Evolutionary conservation across 805 yeast species (phyloP).

Genomic region (Yamadazyma olivae): DNA sequence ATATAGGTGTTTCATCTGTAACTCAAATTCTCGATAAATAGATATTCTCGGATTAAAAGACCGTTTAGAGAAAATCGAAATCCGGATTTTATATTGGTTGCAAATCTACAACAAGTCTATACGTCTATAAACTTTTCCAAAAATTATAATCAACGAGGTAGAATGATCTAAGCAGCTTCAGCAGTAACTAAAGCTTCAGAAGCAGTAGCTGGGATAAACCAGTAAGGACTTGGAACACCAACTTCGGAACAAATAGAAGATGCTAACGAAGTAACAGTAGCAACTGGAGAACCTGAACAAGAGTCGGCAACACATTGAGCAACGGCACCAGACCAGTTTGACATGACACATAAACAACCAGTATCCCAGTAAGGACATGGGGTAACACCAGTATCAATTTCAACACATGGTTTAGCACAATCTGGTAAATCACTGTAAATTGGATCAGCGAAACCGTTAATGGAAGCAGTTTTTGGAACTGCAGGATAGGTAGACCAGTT

Average conservation of each 20-base stretch:
- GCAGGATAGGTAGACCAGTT: constrained; percentile 30
- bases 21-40: too few relatives aligned
- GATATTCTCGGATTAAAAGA: too few relatives aligned
- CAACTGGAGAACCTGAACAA: constrained; percentile 31
- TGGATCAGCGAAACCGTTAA: constrained; percentile 40
- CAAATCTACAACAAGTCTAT: too few relatives aligned
- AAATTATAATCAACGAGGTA: too few relatives aligned
- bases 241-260: constrained; percentile 20
- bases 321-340: constrained; percentile 25
- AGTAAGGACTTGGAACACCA: constrained; percentile 31
- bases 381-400: constrained; percentile 27
- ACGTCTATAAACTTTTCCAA: too few relatives aligned
- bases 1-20: background rate
- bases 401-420: constrained; percentile 36
- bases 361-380: constrained; percentile 48
- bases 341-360: constrained; percentile 43
- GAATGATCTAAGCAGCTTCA: too few relatives aligned
- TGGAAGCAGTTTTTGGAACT: constrained; percentile 37
- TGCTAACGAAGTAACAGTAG: constrained; percentile 23
- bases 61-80: too few relatives aligned
- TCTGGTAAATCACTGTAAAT: constrained; percentile 27
- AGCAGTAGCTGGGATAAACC: constrained; percentile 25
- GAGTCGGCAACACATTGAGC: constrained; percentile 37
- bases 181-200: constrained; percentile 22
- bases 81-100: too few relatives aligned